phyloP scores from a whole-genome alignment of 2,329 filamentous ascomycete genomes.

The Didymella pomorum region DNA sequence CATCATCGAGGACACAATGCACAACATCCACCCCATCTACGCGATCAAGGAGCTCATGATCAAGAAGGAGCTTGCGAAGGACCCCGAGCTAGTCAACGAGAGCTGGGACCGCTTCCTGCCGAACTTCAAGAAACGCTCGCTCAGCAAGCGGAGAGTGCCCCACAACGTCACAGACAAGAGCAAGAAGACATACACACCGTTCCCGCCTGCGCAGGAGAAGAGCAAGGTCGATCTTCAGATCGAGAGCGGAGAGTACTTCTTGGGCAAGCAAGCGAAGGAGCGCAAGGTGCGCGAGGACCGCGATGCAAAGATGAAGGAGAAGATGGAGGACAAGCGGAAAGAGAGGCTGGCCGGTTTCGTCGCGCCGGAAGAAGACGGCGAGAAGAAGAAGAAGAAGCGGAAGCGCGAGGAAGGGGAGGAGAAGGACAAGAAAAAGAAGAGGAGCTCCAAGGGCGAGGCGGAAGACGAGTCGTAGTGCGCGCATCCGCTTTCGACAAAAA shows the following conservation, averaged over 20 bases:
- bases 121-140: slow-evolving; percentile 93
- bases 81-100: slow-evolving; percentile 84
- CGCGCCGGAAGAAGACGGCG: slow-evolving; percentile 77
- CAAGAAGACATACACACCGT: slow-evolving; percentile 95
- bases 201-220: slow-evolving; percentile 96
- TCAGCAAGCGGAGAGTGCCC: slow-evolving; percentile 83
- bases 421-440: slow-evolving; percentile 46
- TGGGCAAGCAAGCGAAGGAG: slow-evolving; percentile 92
- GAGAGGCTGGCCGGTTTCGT: slow-evolving; percentile 87
- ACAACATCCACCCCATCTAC: slow-evolving; percentile 88
- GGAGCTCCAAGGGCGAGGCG: slow-evolving; percentile 35
- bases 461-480: slow-evolving; percentile 27
- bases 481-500: background rate
- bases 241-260: slow-evolving; percentile 96
- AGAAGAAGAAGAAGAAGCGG: slow-evolving; percentile 59
- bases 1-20: slow-evolving; percentile 91
- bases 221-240: slow-evolving; percentile 99
- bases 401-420: slow-evolving; percentile 59
- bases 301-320: slow-evolving; percentile 83
- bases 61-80: slow-evolving; percentile 88
- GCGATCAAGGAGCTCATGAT: slow-evolving; percentile 97
- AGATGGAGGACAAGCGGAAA: slow-evolving; percentile 87
- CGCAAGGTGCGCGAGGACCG: slow-evolving; percentile 79
- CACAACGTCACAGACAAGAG: slow-evolving; percentile 89
- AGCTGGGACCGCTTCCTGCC: slow-evolving; percentile 96